Conservation (phyloP, 176 grass and related monocot genomes). For the Juncus inflexus region DNA sequence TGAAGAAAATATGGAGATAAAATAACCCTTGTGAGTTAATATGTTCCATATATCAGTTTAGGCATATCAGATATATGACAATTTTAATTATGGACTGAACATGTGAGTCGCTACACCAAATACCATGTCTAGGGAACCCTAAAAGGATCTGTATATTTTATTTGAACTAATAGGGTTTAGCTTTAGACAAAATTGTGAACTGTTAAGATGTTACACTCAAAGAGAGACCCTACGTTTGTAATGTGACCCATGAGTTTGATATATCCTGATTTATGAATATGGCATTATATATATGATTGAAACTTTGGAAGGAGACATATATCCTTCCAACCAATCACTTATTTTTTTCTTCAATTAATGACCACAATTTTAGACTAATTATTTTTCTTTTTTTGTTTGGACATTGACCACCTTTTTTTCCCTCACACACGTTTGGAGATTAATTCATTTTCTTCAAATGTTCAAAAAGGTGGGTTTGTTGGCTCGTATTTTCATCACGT, state of each 20-base stretch:
- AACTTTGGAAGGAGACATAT: conserved; percentile 31
- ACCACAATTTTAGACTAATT: neutral
- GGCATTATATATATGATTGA: conserved; percentile 14
- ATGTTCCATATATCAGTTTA: too few relatives aligned
- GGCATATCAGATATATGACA: too few relatives aligned
- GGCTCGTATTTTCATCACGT: neutral
- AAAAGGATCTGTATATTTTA: neutral
- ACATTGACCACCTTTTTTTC: too few relatives aligned
- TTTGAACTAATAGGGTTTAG: neutral
- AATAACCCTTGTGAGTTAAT: too few relatives aligned
- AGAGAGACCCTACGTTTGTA: conserved; percentile 13
- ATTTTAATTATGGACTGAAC: too few relatives aligned
- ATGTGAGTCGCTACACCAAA: too few relatives aligned
- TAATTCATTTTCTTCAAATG: neutral
- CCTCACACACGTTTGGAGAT: neutral
- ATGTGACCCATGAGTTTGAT: conserved; percentile 15
- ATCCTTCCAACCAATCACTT: conserved; percentile 31
- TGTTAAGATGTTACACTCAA: conserved; percentile 32
- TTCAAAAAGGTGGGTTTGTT: neutral
- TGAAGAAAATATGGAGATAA: too few relatives aligned
- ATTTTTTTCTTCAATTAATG: neutral
- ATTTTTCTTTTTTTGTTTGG: neutral
- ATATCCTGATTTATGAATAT: neutral
- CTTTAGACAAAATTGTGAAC: conserved; percentile 24
- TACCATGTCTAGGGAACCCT: neutral